These are phyloP conservation scores for Alternaria ethzedia DNA, from an alignment of 2,329 filamentous ascomycete genomes.

Conservation along the genomic window DNA sequence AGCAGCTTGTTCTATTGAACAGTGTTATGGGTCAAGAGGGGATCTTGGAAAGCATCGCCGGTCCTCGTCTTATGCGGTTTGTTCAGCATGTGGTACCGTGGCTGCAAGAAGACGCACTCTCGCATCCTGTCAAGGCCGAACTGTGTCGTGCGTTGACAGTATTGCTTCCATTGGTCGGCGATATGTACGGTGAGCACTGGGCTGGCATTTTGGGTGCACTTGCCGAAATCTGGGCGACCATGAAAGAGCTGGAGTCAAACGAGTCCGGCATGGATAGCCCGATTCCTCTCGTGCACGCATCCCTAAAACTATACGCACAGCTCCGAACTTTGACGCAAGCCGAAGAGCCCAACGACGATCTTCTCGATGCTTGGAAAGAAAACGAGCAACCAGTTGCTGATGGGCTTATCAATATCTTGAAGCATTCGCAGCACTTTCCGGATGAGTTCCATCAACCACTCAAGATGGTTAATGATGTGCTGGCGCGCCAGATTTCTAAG, in stretches of 20 bases:
- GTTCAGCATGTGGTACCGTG: conserved; percentile 79
- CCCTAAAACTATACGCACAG: conserved; percentile 71
- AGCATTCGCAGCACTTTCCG: conserved; percentile 56
- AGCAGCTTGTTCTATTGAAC: conserved; percentile 62
- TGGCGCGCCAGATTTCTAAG: conserved; percentile 72
- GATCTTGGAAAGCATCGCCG: conserved; percentile 57
- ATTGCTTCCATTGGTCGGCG: conserved; percentile 75
- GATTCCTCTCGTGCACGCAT: conserved; percentile 70
- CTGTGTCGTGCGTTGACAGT: conserved; percentile 59
- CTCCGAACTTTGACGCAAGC: conserved; percentile 63
- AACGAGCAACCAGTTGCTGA: conserved; percentile 62
- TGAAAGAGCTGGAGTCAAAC: conserved; percentile 31
- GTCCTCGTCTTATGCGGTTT: conserved; percentile 79
- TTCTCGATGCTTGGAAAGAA: conserved; percentile 74
- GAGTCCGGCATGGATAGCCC: conserved; percentile 36
- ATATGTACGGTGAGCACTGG: conserved; percentile 92
- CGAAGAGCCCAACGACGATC: conserved; percentile 82
- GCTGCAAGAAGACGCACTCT: conserved; percentile 62
- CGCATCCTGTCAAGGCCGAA: conserved; percentile 62
- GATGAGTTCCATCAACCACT: conserved; percentile 69
- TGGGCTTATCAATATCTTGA: conserved; percentile 69
- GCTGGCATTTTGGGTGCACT: conserved; percentile 54
- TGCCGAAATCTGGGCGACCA: conserved; percentile 45
- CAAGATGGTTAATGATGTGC: conserved; percentile 75
- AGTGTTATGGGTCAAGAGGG: conserved; percentile 59